These are phyloP conservation scores for Blastosporella zonata DNA, from an alignment of 1,284 basidiomycete species.

Conservation along the genomic window DNA sequence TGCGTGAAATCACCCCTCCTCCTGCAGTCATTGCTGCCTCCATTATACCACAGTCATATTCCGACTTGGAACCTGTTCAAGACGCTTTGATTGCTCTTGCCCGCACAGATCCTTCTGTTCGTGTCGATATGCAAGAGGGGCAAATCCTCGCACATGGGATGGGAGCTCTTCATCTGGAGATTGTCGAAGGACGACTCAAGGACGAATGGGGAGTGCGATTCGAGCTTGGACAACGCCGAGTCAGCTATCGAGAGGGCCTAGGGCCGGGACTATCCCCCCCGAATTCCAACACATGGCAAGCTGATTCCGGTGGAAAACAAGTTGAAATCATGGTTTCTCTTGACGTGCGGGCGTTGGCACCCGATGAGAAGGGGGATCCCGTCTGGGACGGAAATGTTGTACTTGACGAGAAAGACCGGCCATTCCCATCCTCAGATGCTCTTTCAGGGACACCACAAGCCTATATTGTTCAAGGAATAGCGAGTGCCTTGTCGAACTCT, in stretches of 20 bases:
- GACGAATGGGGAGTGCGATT: slow-evolving; percentile 82
- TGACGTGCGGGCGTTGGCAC: slow-evolving; percentile 48
- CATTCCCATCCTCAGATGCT: slow-evolving; percentile 53
- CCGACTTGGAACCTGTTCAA: slow-evolving; percentile 75
- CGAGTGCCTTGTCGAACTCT: slow-evolving; percentile 69
- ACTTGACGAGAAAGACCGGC: slow-evolving; percentile 46
- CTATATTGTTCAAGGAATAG: slow-evolving; percentile 63
- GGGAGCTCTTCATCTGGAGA: slow-evolving; percentile 85
- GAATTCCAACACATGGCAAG: slow-evolving; percentile 48
- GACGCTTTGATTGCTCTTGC: slow-evolving; percentile 71
- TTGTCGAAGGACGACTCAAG: slow-evolving; percentile 73
- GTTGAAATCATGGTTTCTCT: slow-evolving; percentile 48
- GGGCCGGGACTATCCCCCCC: slow-evolving; percentile 30
- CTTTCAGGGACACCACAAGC: slow-evolving; percentile 42
- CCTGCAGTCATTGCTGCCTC: slow-evolving; percentile 77
- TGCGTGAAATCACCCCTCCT: slow-evolving; percentile 70
- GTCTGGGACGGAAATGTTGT: slow-evolving; percentile 76
- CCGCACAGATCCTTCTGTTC: slow-evolving; percentile 86
- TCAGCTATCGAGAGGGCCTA: slow-evolving; percentile 78
- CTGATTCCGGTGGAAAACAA: slow-evolving; percentile 56
- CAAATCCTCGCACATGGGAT: slow-evolving; percentile 84
- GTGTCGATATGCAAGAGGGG: slow-evolving; percentile 75
- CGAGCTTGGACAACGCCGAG: slow-evolving; percentile 73
- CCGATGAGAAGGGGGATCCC: slow-evolving; percentile 59
- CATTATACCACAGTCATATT: slow-evolving; percentile 78